Evolutionary conservation across 148 eudicot species (phyloP), one percentile per base, ranked within the genome.

Genomic region (Linanthus parryae): DNA sequence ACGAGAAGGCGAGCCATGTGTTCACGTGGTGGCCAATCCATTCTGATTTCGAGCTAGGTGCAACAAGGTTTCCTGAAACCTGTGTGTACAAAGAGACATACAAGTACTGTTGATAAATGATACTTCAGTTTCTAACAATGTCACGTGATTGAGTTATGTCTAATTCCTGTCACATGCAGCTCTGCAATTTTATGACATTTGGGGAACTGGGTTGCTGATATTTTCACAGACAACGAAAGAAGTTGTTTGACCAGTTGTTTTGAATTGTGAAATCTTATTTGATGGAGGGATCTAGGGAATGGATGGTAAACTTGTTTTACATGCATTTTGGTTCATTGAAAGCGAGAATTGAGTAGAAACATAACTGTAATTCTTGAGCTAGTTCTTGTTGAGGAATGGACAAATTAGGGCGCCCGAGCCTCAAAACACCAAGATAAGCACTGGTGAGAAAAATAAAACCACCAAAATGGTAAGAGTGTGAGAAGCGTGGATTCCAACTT

Each of bases 61-160:
- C 86, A 28, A 73, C 63, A 12, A 80, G 28, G 7, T 65, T 73
- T 51, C 86, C 86, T 14, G 59, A 63, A 39, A 76, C 48, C 86
- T 80, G 59, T n/a, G 24, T 23, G 16, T 0, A 21, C 1, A 52
- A 17, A 12, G 43, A 16, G 13, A 12, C 25, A 34, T 29, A 10
- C 8, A 16, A 16, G 11, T 31, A 3, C 34, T n/a, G 16, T 18
- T 22, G 17, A 46, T 8, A 10, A n/a, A 48, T 8, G 26, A 38
- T 58, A 23, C 54, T 28, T 49, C 18, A 5, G 35, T 49, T 49
- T 1, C 13, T 26, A 25, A 55, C 40, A 21, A 17, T 2, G 24
- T 27, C 56, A 53, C 54, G 51, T 54, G 55, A 48, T 64, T 5
- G 55, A 11, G 46, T 15, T 24, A 16, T 53, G 67, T 53, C 59